Percentiles rank a stretch among this genome's conserved stretches.
Conservation (phyloP, 2,329 filamentous ascomycete genomes). For the Fusarium chlamydosporum region DNA sequence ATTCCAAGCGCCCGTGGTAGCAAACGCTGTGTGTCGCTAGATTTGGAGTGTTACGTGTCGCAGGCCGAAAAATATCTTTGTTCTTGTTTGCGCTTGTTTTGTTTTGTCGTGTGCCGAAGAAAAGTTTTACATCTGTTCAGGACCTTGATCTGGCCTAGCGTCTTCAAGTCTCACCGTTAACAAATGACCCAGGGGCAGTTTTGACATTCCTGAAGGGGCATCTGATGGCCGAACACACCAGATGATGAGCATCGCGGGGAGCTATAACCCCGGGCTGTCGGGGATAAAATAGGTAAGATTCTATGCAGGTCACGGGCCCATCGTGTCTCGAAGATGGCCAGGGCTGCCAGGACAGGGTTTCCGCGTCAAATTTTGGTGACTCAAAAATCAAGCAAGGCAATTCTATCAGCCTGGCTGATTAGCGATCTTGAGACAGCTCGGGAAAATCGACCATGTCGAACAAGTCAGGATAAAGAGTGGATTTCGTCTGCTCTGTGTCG, state of each 20-base stretch:
- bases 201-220: slow-evolving; percentile 45
- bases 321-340: slow-evolving; percentile 44
- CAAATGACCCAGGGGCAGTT: slow-evolving; percentile 39
- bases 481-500: slow-evolving; percentile 21
- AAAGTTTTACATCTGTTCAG: slow-evolving; percentile 22
- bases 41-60: slow-evolving; percentile 17
- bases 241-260: slow-evolving; percentile 39
- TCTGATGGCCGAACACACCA: slow-evolving; percentile 37
- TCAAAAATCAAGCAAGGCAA: slow-evolving; percentile 16
- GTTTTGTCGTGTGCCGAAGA: slow-evolving; percentile 14
- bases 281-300: slow-evolving; percentile 35
- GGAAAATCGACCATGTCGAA: slow-evolving; percentile 38
- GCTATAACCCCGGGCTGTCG: slow-evolving; percentile 32
- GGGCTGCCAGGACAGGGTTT: slow-evolving; percentile 40
- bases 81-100: slow-evolving; percentile 16
- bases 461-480: slow-evolving; percentile 20
- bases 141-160: neutral
- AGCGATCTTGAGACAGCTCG: slow-evolving; percentile 27
- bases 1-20: slow-evolving; percentile 37
- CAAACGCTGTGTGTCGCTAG: slow-evolving; percentile 19
- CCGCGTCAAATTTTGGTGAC: slow-evolving; percentile 49
- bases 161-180: slow-evolving; percentile 22
- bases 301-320: slow-evolving; percentile 43
- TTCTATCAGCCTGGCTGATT: slow-evolving; percentile 7
- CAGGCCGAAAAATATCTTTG: neutral